Evolutionary conservation across 192 early-diverging fungal genomes (phyloP).

Genomic region (Cladochytrium replicatum): DNA sequence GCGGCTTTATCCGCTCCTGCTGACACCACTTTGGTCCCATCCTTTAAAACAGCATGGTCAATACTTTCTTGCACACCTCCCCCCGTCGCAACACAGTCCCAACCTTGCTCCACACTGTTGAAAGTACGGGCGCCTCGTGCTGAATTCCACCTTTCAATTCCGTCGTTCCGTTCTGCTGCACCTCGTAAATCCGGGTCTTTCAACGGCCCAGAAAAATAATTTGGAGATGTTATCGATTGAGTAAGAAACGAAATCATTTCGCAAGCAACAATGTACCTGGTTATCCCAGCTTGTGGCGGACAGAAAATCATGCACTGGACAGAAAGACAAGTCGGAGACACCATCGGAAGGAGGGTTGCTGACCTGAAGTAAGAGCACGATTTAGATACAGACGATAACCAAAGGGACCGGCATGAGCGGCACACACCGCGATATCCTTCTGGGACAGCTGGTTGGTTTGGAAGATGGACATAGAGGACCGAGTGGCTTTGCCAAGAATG

Average conservation of each 20-base stretch:
- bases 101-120: conserved; percentile 77
- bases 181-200: conserved; percentile 91
- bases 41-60: too few relatives aligned
- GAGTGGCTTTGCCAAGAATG: too few relatives aligned
- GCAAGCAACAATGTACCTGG: conserved; percentile 32
- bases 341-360: conserved; percentile 57
- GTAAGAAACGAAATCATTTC: neutral
- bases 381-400: too few relatives aligned
- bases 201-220: neutral
- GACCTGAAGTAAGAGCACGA: too few relatives aligned
- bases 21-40: conserved; percentile 81
- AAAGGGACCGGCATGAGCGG: too few relatives aligned
- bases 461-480: too few relatives aligned
- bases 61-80: too few relatives aligned
- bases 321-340: conserved; percentile 75
- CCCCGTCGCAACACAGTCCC: neutral
- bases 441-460: too few relatives aligned
- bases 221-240: neutral
- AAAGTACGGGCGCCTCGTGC: conserved; percentile 76
- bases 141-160: conserved; percentile 67
- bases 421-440: too few relatives aligned
- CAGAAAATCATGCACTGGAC: conserved; percentile 69
- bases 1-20: conserved; percentile 88
- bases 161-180: conserved; percentile 63
- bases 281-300: conserved; percentile 90